phyloP scores from a whole-genome alignment of 2,329 filamentous ascomycete genomes.

The Pyricularia grisea region DNA sequence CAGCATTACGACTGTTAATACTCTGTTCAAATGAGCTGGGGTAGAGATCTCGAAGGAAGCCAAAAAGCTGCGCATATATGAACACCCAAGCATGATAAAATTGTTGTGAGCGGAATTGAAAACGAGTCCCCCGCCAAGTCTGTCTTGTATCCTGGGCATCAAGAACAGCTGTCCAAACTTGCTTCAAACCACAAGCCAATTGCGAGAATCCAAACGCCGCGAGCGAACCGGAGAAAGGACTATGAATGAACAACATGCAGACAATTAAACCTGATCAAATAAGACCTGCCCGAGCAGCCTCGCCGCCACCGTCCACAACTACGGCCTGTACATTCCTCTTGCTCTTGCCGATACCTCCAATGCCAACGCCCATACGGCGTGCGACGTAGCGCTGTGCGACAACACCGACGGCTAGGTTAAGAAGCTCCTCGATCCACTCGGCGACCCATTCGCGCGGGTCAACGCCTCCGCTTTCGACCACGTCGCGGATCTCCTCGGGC shows the following conservation, averaged over 20 bases:
- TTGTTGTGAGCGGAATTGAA: background rate
- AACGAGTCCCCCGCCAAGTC: background rate
- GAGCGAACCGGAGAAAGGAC: background rate
- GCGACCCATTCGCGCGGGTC: slow-evolving; percentile 96
- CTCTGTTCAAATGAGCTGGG: too few relatives aligned
- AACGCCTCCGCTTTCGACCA: slow-evolving; percentile 65
- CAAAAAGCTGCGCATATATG: too few relatives aligned
- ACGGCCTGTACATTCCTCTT: slow-evolving; percentile 51
- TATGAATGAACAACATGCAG: background rate
- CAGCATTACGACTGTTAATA: too few relatives aligned
- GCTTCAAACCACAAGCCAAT: background rate
- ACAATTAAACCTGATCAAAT: slow-evolving; percentile 22
- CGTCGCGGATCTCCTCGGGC: slow-evolving; percentile 78
- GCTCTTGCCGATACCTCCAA: slow-evolving; percentile 55
- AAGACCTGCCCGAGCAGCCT: slow-evolving; percentile 49
- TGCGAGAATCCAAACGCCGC: background rate
- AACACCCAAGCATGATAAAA: background rate
- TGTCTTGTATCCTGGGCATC: background rate
- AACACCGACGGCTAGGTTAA: slow-evolving; percentile 69
- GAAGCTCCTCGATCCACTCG: slow-evolving; percentile 89
- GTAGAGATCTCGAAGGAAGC: too few relatives aligned
- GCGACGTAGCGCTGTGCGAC: slow-evolving; percentile 95
- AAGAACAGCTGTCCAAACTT: background rate
- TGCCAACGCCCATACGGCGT: slow-evolving; percentile 88
- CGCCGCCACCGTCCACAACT: slow-evolving; percentile 46